A percentile compares a stretch with the other conserved stretches of the same genome.
phyloP scores from a whole-genome alignment of 2,329 filamentous ascomycete species.

The Calonectria hongkongensis region DNA sequence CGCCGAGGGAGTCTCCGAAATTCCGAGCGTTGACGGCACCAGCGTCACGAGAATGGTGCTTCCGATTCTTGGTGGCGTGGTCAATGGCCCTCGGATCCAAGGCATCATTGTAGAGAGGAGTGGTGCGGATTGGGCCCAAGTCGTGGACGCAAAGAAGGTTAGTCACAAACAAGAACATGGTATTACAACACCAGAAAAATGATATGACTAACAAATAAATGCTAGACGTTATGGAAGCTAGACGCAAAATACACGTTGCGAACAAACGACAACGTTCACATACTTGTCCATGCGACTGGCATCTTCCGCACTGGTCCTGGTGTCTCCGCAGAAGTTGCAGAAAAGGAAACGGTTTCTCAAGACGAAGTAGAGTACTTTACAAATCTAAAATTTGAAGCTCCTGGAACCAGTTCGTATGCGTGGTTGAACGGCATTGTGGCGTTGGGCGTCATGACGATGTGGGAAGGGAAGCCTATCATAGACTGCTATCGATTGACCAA shows the following conservation, averaged over 20 bases:
- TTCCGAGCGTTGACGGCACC: slow-evolving; percentile 40
- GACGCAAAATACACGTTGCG: slow-evolving; percentile 47
- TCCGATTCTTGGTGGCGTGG: slow-evolving; percentile 43
- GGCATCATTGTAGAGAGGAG: slow-evolving; percentile 45
- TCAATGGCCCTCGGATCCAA: slow-evolving; percentile 43
- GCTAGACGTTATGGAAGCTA: slow-evolving; percentile 39
- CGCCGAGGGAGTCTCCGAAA: slow-evolving; percentile 40
- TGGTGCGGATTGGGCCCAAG: slow-evolving; percentile 48
- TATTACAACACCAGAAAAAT: background rate
- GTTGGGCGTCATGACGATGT: slow-evolving; percentile 47
- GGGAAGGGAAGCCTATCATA: slow-evolving; percentile 44
- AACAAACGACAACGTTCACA: slow-evolving; percentile 42
- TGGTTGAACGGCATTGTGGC: slow-evolving; percentile 48
- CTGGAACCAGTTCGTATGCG: slow-evolving; percentile 39
- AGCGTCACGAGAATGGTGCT: slow-evolving; percentile 41
- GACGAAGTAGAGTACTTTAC: slow-evolving; percentile 51
- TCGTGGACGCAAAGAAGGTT: slow-evolving; percentile 44
- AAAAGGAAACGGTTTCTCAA: slow-evolving; percentile 42
- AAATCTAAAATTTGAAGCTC: slow-evolving; percentile 45
- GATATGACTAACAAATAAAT: background rate
- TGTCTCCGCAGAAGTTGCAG: slow-evolving; percentile 1
- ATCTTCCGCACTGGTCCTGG: slow-evolving; percentile 47
- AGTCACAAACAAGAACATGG: background rate
- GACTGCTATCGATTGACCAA: slow-evolving; percentile 50
- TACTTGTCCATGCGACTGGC: slow-evolving; percentile 47